Base-by-base conservation (phyloP, 2,329 filamentous ascomycete species). In the Cladophialophora yegresii region DNA sequence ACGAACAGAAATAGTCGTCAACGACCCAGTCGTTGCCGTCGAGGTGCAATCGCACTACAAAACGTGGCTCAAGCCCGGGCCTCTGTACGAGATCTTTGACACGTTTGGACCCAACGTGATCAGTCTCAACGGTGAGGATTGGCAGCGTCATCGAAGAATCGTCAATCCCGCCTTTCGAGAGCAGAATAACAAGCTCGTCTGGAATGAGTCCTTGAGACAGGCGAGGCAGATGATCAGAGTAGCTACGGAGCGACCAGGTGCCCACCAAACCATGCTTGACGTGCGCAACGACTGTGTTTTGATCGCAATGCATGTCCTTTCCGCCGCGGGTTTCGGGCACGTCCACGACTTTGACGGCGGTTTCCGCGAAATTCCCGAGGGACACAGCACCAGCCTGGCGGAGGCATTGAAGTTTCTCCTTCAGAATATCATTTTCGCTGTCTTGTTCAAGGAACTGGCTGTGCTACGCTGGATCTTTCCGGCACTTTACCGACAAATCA, bases 161-260 rank as follows among this genome's bases (percentile, higher is more conserved):
- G 78, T 76, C 3, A 76, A 77, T 3, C 73, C 77, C 0, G 74
- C 75, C 5, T 82, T 82, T 70, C 80, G 78, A 49, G 79, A 82
- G 63, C 74, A 75, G 47, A 78, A 76, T 45, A 79, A 76, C 36
- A 65, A 65, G 4, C 65, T 76, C 3, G 79, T 82, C 2, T 80
- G 78, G 77, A 59, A 70, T 4, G 76, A 78, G 65, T 69, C 74
- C 13, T 56, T 75, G 12, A 65, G 64, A 1, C 77, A 79, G 63
- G 68, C 73, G 0, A 62, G 54, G 7, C 72, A 75, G 26, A 75
- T 79, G 76, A 54, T 74, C 1, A 28, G 33, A 43, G 70, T 50
- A 1, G 36, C 56, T 13, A 40, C 32, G 10, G 40, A 36, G 16
- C 57, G 53, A 10, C n/a, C 40, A 22, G 30, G 22, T 32, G 9